phyloP scores from a whole-genome alignment of 352 stramenopile species.

The Aphanomyces euteiches region DNA sequence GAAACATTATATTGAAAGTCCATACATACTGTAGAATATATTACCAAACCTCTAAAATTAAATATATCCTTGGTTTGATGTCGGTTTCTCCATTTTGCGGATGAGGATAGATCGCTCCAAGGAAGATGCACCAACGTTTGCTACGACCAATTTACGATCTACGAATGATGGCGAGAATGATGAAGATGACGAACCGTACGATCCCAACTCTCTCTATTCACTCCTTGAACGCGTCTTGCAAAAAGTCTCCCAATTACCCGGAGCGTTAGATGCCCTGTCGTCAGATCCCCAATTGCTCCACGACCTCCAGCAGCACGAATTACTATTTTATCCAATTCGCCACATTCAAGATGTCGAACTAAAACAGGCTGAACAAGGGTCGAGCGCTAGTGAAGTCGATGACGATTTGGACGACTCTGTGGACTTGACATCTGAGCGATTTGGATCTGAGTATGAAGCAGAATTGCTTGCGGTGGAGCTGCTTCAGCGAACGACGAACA shows the following conservation, averaged over 20 bases:
- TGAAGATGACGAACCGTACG: neutral
- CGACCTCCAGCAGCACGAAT: conserved; percentile 29
- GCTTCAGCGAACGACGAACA: conserved; percentile 30
- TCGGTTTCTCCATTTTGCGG: conserved; percentile 11
- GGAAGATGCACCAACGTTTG: neutral
- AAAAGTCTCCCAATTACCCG: conserved; percentile 26
- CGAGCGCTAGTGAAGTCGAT: neutral
- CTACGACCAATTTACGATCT: too few species aligned
- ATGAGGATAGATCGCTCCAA: conserved; percentile 17
- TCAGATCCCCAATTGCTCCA: conserved; percentile 17
- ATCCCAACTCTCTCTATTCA: conserved; percentile 12
- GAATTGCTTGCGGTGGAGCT: conserved; percentile 5
- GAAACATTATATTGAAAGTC: conserved; percentile 11
- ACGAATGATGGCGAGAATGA: neutral
- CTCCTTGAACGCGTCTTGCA: conserved; percentile 28
- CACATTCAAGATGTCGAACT: neutral
- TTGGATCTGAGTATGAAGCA: conserved; percentile 56
- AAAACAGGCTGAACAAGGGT: neutral
- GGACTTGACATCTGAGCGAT: conserved; percentile 33
- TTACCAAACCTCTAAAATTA: conserved; percentile 1
- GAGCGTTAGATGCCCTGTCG: conserved; percentile 22
- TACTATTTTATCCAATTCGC: conserved; percentile 25
- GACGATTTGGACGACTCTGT: conserved; percentile 40
- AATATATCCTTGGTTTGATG: neutral
- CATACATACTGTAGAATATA: neutral